Base-by-base conservation (phyloP, 2,329 filamentous ascomycete species). In the Fusarium continuum region DNA sequence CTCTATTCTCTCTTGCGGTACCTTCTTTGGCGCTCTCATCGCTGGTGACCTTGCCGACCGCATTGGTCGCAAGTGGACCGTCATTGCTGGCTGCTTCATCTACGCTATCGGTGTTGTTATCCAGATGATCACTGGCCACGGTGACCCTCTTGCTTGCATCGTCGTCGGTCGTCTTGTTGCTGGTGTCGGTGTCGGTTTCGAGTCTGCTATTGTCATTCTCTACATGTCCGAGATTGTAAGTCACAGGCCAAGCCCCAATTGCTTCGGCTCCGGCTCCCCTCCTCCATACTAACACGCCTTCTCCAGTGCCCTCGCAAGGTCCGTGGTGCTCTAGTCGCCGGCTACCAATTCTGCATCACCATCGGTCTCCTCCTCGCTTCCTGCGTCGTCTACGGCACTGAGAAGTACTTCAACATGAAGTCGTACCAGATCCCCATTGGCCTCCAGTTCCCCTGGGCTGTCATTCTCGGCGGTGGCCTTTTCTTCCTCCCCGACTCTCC, bases 1-100 rank as follows among this genome's bases (percentile, higher is more conserved):
- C 72, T 92, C 90, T 17, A 92, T 94, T 68, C 85, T 94, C 51
- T 93, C 91, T 29, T 85, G 83, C 73, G 86, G 87, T 76, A 92
- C 91, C 70, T 94, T 93, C 83, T 90, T 92, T 61, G 88, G 91
- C 74, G 88, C 91, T 53, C 72, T 94, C 66, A 86, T 92, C 61
- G 91, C 89, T 55, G 91, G 91, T 82, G 90, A 92, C 74, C 74
- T 93, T 61, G 86, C 91, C 65, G 91, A 95, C 75, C 84, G 81
- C 75, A 87, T 91, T 54, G 91, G 91, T 68, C 88, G 90, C 74
- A 88, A 89, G 70, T 86, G 82, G 74, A 91, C 89, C 61, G 85
- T 92, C 76, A 88, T 92, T 55, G n/a, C 76, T 4, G 91, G 89
- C 64, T 95, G 91, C 73, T 4, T 74, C 13, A 83, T 93, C 78